Base-by-base conservation (phyloP, 306 rosid species). In the Sindora glabra region DNA sequence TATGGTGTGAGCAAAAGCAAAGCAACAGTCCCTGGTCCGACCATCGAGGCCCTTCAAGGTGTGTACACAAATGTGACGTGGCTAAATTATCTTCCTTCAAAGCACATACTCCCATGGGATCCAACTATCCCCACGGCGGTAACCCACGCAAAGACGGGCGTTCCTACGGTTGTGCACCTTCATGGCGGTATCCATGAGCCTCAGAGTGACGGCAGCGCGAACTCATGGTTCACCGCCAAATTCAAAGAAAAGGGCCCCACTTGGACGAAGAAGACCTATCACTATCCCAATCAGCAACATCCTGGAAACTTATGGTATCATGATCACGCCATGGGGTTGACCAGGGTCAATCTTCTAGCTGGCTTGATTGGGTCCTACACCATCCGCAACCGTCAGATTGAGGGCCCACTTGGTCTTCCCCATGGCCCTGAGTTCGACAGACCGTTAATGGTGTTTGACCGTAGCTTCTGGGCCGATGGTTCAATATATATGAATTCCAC, bases 281-380 rank as follows among this genome's bases (percentile, higher is more conserved):
- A 62, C 55, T 89, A 89, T 27, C 27, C 59, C 9, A 86, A 89
- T 52, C 44, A 68, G 2, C 97, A 89, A 16, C 97, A 86, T 0
- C 97, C 97, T 0, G 95, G 97, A 3, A 89, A 60, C 21, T 64
- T 89, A 13, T 89, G 97, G 97, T 89, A 86, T 63, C 97, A 89
- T 27, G 97, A 89, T 39, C 97, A 89, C 16, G 78, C 97, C 27
- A 75, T 86, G 87, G 95, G 97, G 8, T 76, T 86, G 80, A 86
- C 95, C 2, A 44, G 95, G 23, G 83, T 86, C 78, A 86, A 86
- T 67, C 81, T 86, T 23, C 50, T 86, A 0, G 95, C 95, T 9
- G 95, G 95, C 30, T 67, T 89, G 21, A 2, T 81, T 18, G 97
- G 97, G 6, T 40, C 87, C 34, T 89, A 89, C 65, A 52, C 79